phyloP scores from a whole-genome alignment of 257 asterid species.

The Penstemon davidsonii region DNA sequence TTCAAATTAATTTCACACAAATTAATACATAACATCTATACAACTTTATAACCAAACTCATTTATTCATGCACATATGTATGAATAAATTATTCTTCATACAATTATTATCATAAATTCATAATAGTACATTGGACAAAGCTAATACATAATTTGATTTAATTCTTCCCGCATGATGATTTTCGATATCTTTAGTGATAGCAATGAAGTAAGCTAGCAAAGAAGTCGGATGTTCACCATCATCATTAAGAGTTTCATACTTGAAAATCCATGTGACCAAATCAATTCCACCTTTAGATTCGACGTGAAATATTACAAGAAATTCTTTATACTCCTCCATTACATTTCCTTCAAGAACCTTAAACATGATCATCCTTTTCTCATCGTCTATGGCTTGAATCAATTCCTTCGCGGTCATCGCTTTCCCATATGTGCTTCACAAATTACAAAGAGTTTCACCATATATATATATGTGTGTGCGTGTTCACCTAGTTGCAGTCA shows the following conservation, averaged over 20 bases:
- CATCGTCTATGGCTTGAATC: slow-evolving; percentile 21
- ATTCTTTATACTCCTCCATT: slow-evolving; percentile 9
- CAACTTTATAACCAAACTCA: too few species aligned
- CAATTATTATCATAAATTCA: too few species aligned
- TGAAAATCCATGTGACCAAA: slow-evolving; percentile 23
- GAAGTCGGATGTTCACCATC: slow-evolving; percentile 19
- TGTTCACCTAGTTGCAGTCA: too few species aligned
- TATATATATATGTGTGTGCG: too few species aligned
- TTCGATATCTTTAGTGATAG: slow-evolving; percentile 22
- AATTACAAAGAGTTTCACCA: too few species aligned
- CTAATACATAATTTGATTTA: too few species aligned
- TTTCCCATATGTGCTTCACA: slow-evolving; percentile 6
- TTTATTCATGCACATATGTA: too few species aligned
- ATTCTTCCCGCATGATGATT: too few species aligned
- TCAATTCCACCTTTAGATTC: slow-evolving; percentile 23
- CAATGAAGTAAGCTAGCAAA: neutral
- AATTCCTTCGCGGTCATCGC: slow-evolving; percentile 18
- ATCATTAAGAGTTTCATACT: slow-evolving; percentile 23
- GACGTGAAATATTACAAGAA: slow-evolving; percentile 11
- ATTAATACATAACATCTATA: too few species aligned
- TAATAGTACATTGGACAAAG: too few species aligned
- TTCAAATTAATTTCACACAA: too few species aligned
- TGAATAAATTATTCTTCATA: too few species aligned
- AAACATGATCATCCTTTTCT: neutral
- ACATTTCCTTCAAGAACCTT: slow-evolving; percentile 26